Base-by-base conservation (phyloP, 1,284 basidiomycete species). In the Somion occarium region DNA sequence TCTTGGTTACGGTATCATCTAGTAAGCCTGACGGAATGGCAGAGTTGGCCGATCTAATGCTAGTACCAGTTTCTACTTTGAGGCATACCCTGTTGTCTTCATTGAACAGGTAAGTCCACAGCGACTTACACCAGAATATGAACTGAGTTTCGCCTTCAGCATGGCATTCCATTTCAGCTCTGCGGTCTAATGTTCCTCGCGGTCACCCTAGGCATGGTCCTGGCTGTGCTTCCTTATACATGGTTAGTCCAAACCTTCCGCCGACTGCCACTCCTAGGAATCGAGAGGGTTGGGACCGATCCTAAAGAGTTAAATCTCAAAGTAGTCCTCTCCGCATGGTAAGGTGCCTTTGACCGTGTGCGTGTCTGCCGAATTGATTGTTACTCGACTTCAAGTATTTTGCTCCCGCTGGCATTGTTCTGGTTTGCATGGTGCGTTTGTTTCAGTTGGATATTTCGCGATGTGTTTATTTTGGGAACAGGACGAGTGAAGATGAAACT, bases 381-480 rank as follows among this genome's bases (percentile, higher is more conserved):
- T n/a, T 23, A 13, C 37, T 22, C 26, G 46, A 22, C 18, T 11
- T 15, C 15, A 27, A 63, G 62, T 26, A 22, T 57, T 2, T 44
- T 59, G 30, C 49, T 64, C 27, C 63, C 63, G 2, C 48, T 62
- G 2, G 64, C 64, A 1, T 48, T 63, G 7, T 64, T 66, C 47
- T 66, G 64, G 64, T 63, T 66, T 30, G 64, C 62, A 43, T 66
- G 64, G 64, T 64, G 24, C 4, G 61, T 53, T 2, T 34, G 13
- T n/a, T 13, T 18, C 23, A 18, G 38, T 44, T 18, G n/a, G n/a
- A n/a, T n/a, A n/a, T n/a, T 19, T n/a, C n/a, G 26, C n/a, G 12
- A 39, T 18, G 46, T 25, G 34, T 9, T 38, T 19, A 19, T 22
- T n/a, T n/a, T n/a, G n/a, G n/a, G n/a, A 19, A 37, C 48, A 65